phyloP scores from a whole-genome alignment of 768 basidiomycete species.

The Leccinum incarnatum region DNA sequence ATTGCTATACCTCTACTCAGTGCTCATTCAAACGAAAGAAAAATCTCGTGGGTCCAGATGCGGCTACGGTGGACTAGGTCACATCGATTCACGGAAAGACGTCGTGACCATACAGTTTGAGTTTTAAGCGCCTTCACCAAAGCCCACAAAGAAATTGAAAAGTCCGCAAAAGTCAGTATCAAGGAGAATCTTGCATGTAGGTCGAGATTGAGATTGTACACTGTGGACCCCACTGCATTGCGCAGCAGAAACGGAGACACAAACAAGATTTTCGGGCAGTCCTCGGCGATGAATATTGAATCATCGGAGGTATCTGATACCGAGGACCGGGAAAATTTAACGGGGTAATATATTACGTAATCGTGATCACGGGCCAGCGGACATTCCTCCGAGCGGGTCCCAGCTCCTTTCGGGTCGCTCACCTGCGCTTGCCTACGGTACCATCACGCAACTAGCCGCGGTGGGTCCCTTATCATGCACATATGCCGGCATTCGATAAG shows the following conservation, averaged over 20 bases:
- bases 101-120: conserved; percentile 55
- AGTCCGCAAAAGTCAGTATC: conserved; percentile 22
- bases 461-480: too few relatives aligned
- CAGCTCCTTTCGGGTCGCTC: too few relatives aligned
- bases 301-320: too few relatives aligned
- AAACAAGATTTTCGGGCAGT: neutral
- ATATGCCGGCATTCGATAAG: too few relatives aligned
- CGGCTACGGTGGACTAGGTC: conserved; percentile 57
- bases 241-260: conserved; percentile 77
- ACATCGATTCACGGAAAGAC: conserved; percentile 61
- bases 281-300: too few relatives aligned
- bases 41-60: conserved; percentile 29
- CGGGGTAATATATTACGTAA: too few relatives aligned
- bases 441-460: too few relatives aligned
- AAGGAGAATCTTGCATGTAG: conserved; percentile 28
- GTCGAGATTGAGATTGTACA: conserved; percentile 59
- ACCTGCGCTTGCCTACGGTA: too few relatives aligned
- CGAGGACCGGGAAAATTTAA: too few relatives aligned
- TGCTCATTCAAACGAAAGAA: conserved; percentile 22
- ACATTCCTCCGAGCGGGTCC: too few relatives aligned
- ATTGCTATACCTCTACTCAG: conserved; percentile 31
- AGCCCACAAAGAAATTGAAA: conserved; percentile 6
- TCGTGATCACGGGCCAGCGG: too few relatives aligned
- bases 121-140: conserved; percentile 28
- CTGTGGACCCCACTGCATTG: conserved; percentile 64